Evolutionary conservation across 2,329 filamentous ascomycete genomes (phyloP), one percentile per base, ranked within the genome.

Genomic region (Aspergillus clavatus): DNA sequence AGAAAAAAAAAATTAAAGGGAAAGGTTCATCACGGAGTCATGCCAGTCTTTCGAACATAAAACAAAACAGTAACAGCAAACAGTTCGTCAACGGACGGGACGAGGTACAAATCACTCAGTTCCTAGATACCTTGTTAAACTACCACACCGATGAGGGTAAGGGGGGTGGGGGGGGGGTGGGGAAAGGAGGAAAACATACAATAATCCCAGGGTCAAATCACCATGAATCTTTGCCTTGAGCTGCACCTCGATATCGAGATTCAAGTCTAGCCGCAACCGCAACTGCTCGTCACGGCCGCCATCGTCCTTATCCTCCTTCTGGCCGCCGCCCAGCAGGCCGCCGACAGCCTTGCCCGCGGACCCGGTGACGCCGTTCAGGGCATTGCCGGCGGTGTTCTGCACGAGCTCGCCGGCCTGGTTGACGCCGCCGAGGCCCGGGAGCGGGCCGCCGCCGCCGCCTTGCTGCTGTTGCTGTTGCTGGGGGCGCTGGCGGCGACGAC

Each of bases 161-260:
- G n/a, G n/a, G n/a, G n/a, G n/a, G n/a, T n/a, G n/a, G n/a, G 38
- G 38, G 10, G 7, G 24, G 33, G 19, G 26, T 23, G 28, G n/a
- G 19, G 5, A 38, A 37, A 22, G 19, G 42, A 40, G 18, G 40
- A 26, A 50, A 52, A 83, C 81, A 74, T 77, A 88, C 85, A 86
- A 80, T 60, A 93, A 75, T 53, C 83, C 84, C 53, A 93, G 69
- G 26, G 87, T 89, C 53, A 94, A 70, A 71, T 94, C 89, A 61
- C 89, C 89, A 58, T 89, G 83, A 54, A 93, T 89, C 67, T 84
- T 84, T 16, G 87, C 87, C 75, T 93, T 93, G 50, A 93, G 77
- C 58, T 89, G 84, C 50, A 93, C 87, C 67, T 93, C 87, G 40
- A 93, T 78, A 55, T 93, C 87, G 46, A 93, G 73, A 67, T 90